Percentiles rank a stretch among this genome's conserved stretches.
These are phyloP conservation scores for Dipodascus albidus DNA, from an alignment of 805 yeast genomes.

Conservation along the genomic window DNA sequence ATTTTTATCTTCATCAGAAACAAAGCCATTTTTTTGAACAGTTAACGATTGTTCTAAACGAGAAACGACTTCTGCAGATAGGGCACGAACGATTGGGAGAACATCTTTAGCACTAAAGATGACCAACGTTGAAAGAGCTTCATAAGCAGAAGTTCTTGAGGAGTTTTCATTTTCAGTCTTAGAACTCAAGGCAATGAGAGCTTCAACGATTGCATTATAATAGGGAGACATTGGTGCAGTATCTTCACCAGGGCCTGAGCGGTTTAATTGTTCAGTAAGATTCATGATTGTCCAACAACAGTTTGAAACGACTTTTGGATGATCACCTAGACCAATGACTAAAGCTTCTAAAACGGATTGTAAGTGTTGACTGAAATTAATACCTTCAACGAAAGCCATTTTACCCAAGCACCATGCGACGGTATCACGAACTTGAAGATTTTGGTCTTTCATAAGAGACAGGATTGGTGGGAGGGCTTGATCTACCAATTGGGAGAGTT, in stretches of 20 bases:
- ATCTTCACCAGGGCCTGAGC: slow-evolving; percentile 34
- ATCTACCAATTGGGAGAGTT: slow-evolving; percentile 53
- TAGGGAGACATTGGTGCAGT: slow-evolving; percentile 64
- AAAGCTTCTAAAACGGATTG: slow-evolving; percentile 67
- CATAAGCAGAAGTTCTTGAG: slow-evolving; percentile 92
- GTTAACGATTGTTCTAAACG: slow-evolving; percentile 61
- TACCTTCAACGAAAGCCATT: slow-evolving; percentile 75
- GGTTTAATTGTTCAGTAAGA: slow-evolving; percentile 67
- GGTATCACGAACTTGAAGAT: slow-evolving; percentile 85
- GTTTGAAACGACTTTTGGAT: slow-evolving; percentile 89
- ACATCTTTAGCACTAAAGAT: slow-evolving; percentile 62
- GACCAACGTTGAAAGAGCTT: slow-evolving; percentile 78
- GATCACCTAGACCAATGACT: slow-evolving; percentile 72
- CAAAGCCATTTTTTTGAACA: slow-evolving; percentile 42
- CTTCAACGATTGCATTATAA: slow-evolving; percentile 58
- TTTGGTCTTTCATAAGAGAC: slow-evolving; percentile 57
- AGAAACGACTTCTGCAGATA: slow-evolving; percentile 63
- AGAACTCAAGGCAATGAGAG: slow-evolving; percentile 55
- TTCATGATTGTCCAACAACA: slow-evolving; percentile 97
- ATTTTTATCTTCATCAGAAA: slow-evolving; percentile 57
- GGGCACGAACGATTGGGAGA: slow-evolving; percentile 51
- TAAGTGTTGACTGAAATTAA: slow-evolving; percentile 52
- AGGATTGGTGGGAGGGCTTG: slow-evolving; percentile 81
- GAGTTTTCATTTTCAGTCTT: slow-evolving; percentile 74
- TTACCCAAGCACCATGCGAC: slow-evolving; percentile 98